Conservation (phyloP, 176 grass and related monocot genomes). For the Carex myosuroides region DNA sequence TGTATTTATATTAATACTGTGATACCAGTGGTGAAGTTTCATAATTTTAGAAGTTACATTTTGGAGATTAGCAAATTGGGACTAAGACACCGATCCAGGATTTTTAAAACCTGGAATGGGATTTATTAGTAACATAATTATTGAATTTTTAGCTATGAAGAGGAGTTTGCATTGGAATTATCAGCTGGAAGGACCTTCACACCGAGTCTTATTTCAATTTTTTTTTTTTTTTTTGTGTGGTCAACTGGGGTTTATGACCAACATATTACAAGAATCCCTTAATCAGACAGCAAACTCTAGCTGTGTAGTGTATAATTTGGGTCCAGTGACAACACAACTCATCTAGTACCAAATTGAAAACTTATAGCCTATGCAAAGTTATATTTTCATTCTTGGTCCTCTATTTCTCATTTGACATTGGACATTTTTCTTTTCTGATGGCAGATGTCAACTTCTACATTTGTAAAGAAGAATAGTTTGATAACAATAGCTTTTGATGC, state of each 20-base stretch:
- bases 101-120: neutral
- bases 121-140: neutral
- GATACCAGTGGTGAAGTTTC: neutral
- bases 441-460: constrained; percentile 40
- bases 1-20: neutral
- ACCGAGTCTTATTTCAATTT: neutral
- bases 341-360: neutral
- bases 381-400: neutral
- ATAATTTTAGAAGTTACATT: constrained; percentile 20
- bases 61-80: neutral
- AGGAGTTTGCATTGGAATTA: neutral
- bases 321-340: neutral
- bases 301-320: neutral
- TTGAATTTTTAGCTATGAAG: neutral
- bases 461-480: constrained; percentile 40
- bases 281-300: neutral
- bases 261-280: neutral
- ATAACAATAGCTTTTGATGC: constrained; percentile 33
- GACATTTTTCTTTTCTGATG: constrained; percentile 1
- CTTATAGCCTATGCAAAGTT: neutral
- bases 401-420: constrained; percentile 3
- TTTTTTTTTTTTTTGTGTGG: neutral
- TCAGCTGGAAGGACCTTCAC: neutral
- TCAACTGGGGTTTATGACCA: neutral
- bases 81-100: neutral